phyloP scores from a whole-genome alignment of 768 basidiomycete species.

The Podaxis carcinomalis region DNA sequence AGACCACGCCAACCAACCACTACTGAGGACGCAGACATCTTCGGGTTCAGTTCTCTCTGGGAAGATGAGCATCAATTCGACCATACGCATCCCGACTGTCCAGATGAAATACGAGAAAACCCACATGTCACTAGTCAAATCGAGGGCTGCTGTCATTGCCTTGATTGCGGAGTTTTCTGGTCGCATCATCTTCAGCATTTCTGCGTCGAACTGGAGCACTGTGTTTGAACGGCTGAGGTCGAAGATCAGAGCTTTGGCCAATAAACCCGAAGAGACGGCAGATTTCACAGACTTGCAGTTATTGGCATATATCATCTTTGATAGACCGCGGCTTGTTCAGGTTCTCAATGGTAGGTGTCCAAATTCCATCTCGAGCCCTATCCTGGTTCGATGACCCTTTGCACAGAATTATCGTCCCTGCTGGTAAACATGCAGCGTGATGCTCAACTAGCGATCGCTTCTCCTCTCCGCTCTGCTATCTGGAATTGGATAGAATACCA shows the following conservation, averaged over 20 bases:
- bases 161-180: conserved; percentile 71
- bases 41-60: conserved; percentile 33
- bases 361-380: conserved; percentile 2
- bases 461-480: conserved; percentile 69
- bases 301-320: conserved; percentile 73
- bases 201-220: conserved; percentile 82
- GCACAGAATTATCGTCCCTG: conserved; percentile 70
- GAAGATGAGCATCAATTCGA: conserved; percentile 34
- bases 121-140: conserved; percentile 54
- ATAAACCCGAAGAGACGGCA: conserved; percentile 33
- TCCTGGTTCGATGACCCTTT: not conserved
- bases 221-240: conserved; percentile 66
- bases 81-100: conserved; percentile 34
- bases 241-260: conserved; percentile 65
- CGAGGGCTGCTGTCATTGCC: conserved; percentile 49
- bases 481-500: conserved; percentile 90
- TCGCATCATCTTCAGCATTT: conserved; percentile 80
- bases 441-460: conserved; percentile 66
- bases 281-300: conserved; percentile 76
- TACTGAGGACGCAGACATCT: conserved; percentile 39
- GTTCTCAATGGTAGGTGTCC: conserved; percentile 58
- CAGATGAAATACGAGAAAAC: conserved; percentile 55
- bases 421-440: conserved; percentile 79
- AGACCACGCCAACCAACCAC: conserved; percentile 4
- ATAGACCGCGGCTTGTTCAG: conserved; percentile 61